Base-by-base conservation (phyloP, 495 filamentous ascomycete species). In the Daldinia bambusicola region DNA sequence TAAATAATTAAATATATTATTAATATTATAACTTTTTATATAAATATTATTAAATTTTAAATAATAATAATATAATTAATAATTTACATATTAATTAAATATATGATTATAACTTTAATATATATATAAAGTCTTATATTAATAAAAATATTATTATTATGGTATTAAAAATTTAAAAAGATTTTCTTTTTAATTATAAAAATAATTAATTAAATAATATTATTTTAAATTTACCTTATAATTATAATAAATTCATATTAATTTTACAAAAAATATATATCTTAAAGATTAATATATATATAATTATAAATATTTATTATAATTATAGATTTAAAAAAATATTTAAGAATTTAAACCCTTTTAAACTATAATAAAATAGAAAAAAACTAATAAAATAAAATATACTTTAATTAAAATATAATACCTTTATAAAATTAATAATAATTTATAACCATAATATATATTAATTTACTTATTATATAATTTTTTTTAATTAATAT, bases 41-140 rank as follows among this genome's bases (percentile, higher is more conserved):
- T n/a, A n/a, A n/a, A n/a, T n/a, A n/a, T n/a, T n/a, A n/a, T n/a
- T n/a, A n/a, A n/a, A n/a, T n/a, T n/a, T n/a, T n/a, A n/a, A n/a
- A n/a, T 43, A 43, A 43, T 16, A 43, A 4, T 16, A 16, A 43
- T 43, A 43, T 13, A 5, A 43, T 43, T 43, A 43, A 43, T 13
- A 43, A 43, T 13, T 13, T 43, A 7, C 14, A 43, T 43, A 43
- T 43, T 13, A 43, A 43, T n/a, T n/a, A 43, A 5, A 13, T 16
- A 16, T 43, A 43, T n/a, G n/a, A n/a, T n/a, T 43, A 43, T 43
- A 43, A 43, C n/a, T 43, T 43, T 43, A 43, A 43, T 43, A 43
- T 43, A 43, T 43, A 13, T n/a, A n/a, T n/a, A n/a, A n/a, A n/a
- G n/a, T n/a, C n/a, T n/a, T n/a, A n/a, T n/a, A n/a, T n/a, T n/a